Evolutionary conservation across 2,329 filamentous ascomycete genomes (phyloP), one percentile per base, ranked within the genome.

Genomic region (Monilinia aucupariae): DNA sequence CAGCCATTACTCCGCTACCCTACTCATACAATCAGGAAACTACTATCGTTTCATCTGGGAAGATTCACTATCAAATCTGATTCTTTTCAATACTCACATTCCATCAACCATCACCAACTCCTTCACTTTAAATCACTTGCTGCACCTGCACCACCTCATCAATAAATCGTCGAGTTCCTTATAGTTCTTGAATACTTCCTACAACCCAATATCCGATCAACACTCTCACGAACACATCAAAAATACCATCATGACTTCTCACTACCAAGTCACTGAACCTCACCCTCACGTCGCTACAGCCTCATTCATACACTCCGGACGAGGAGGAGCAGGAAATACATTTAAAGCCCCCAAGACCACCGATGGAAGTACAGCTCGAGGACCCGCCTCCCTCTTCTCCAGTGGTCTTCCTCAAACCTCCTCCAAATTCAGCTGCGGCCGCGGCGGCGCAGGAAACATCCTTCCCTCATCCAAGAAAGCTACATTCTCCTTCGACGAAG

Each of bases 381-480:
- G 71, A 3, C 71, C 72, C 5, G 69, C 71, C n/a, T 72, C 70
- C 9, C 68, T 69, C 66, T 70, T 72, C 59, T 64, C 66, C 34
- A 34, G 59, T 52, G 69, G 66, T 10, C 64, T 71, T 15, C 71
- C 71, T n/a, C 54, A 67, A 53, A 65, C 66, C 55, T 68, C 60
- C 54, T 62, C 64, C 49, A 69, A 67, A 60, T 74, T 73, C 66
- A 67, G 60, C 64, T 64, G 65, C 22, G 72, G 72, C 15, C 68
- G 72, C 22, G 72, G 72, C 5, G 72, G 72, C 32, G 72, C 71
- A 20, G 72, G 72, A n/a, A 74, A 74, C 65, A 71, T 74, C 50
- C 69, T 68, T 60, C 53, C 63, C 17, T 65, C 43, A 12, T 64
- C 65, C 12, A 71, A 74, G 59, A 68, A 67, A 27, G 64, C 71